Base-by-base conservation (phyloP, 177 flowering plant genomes). In the Viscum album region DNA sequence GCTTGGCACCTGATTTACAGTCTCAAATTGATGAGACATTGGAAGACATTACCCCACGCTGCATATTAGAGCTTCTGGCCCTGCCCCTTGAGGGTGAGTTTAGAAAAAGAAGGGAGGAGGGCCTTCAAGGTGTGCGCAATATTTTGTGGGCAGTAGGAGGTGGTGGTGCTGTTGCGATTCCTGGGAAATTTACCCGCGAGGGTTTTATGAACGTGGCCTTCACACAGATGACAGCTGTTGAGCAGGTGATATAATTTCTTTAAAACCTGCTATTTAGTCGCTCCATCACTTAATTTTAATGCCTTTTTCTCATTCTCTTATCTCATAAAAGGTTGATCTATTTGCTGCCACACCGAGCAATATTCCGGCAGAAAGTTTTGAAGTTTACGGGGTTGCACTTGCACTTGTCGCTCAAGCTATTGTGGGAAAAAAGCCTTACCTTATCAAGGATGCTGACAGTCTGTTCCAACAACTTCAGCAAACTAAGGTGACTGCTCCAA, bases 131-230 rank as follows among this genome's bases (percentile, higher is more conserved):
- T 73, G 85, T 92, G 66, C 90, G 96, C 66, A 91, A 88, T 71
- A 85, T 90, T 66, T 79, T 95, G 78, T 95, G 97, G 97, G 83
- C 99, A 75, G 96, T 95, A 75, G 96, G 99, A 76, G 90, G 94
- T 60, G 96, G 96, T 34, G 96, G 96, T 74, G 99, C 97, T 23
- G 81, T 88, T 50, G 93, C 90, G 39, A 77, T 95, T 77, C 89
- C 88, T 71, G 99, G 99, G 66, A 97, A 96, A 52, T 95, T 83
- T 75, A 86, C 93, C 11, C 95, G 99, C 72, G 99, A 95, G 73
- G 86, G 85, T 75, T 91, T 86, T 74, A 89, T 95, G 99, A 89
- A 83, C 66, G 85, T 86, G 80, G 96, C 96, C 39, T 92, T 91
- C 77, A 72, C 78, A 63, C 83, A 68, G 6, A 92, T 92, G 99